A percentile compares a stretch with the other conserved stretches of the same genome.
phyloP scores from a whole-genome alignment of 306 rosid species.

The Trifolium repens region DNA sequence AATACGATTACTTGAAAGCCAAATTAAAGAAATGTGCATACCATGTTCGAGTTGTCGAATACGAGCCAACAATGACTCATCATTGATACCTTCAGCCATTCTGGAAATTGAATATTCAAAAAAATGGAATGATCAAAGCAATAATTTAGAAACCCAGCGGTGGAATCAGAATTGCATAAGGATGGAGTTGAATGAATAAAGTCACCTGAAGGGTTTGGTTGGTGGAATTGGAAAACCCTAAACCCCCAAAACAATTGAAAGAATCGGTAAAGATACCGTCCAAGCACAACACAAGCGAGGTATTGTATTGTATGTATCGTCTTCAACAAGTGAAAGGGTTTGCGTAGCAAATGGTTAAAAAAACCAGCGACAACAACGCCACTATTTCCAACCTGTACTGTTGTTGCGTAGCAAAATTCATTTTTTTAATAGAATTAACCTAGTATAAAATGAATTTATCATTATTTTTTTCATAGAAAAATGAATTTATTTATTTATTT shows the following conservation, averaged over 20 bases:
- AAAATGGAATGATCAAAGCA: not conserved
- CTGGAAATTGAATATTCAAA: slow-evolving; percentile 21
- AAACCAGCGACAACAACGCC: not conserved
- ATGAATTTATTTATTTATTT: no score
- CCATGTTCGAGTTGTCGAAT: slow-evolving; percentile 83
- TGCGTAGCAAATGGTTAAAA: not conserved
- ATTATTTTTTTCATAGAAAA: no score
- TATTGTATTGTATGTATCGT: no score
- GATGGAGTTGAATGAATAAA: no score
- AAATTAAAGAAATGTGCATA: slow-evolving; percentile 41
- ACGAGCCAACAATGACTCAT: slow-evolving; percentile 59
- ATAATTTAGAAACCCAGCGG: not conserved
- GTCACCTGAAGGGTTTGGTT: no score
- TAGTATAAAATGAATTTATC: no score
- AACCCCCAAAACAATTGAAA: not conserved
- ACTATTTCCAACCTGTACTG: not conserved
- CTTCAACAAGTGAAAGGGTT: not conserved
- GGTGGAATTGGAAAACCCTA: no score
- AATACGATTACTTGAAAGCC: slow-evolving; percentile 1
- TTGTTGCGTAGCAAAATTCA: not conserved
- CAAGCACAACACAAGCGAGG: no score
- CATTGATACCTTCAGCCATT: slow-evolving; percentile 50
- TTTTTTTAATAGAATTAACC: no score
- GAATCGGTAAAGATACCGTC: not conserved
- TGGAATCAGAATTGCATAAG: no score